A percentile compares a stretch with the other conserved stretches of the same genome.
These are phyloP conservation scores for Hymenoscyphus infarciens DNA, from an alignment of 2,329 filamentous ascomycete genomes.

Conservation along the genomic window DNA sequence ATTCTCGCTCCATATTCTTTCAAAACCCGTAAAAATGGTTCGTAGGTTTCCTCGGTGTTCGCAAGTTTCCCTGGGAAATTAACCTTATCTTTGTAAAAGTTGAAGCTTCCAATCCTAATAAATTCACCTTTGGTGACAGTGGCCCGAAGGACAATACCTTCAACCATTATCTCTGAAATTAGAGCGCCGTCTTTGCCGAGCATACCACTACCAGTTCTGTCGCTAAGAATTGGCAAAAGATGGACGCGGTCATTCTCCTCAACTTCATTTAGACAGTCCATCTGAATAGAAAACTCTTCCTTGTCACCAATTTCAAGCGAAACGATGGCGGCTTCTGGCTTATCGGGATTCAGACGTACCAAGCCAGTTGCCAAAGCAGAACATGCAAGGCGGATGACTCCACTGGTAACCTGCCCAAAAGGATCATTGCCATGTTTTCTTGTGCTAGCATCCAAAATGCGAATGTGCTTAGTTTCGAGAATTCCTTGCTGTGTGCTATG, in stretches of 20 bases:
- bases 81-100: no score
- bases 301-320: neutral
- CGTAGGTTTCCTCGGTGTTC: no score
- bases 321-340: neutral
- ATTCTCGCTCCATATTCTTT: neutral
- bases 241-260: constrained; percentile 7
- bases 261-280: constrained; percentile 17
- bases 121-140: constrained; percentile 14
- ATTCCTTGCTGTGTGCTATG: neutral
- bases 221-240: constrained; percentile 15
- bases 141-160: constrained; percentile 15
- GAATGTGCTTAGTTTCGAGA: constrained; percentile 13
- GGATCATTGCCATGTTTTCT: constrained; percentile 14
- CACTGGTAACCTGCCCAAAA: constrained; percentile 19
- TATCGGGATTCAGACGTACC: neutral
- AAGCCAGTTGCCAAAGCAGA: constrained; percentile 17
- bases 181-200: neutral
- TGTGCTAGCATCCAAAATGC: constrained; percentile 15
- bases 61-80: no score
- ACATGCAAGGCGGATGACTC: constrained; percentile 21
- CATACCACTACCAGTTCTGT: neutral
- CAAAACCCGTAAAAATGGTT: neutral
- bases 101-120: constrained; percentile 14
- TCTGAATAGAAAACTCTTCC: constrained; percentile 7
- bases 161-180: constrained; percentile 6